Percentiles rank a stretch among this genome's conserved stretches.
Conservation (phyloP, 345 rosid species). For the Viola odorata region DNA sequence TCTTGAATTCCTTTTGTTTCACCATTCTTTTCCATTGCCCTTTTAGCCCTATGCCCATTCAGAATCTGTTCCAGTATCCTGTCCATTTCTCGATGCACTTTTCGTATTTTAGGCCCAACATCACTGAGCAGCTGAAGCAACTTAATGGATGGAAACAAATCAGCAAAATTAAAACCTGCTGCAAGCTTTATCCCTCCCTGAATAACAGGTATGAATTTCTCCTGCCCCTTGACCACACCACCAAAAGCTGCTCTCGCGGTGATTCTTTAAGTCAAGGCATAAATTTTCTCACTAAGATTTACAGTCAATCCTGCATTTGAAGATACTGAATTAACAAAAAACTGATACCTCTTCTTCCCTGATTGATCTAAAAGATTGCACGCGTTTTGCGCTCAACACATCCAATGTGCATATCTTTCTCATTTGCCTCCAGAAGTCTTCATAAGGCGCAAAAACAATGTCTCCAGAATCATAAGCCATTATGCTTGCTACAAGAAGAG, state of each 20-base stretch:
- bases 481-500: slow-evolving; percentile 4
- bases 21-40: not conserved
- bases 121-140: not conserved
- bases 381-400: not conserved
- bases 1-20: not conserved
- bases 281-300: not conserved
- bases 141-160: slow-evolving; percentile 11
- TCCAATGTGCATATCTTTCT: not conserved
- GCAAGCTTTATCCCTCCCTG: not conserved
- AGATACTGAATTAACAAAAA: not conserved
- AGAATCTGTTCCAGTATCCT: not conserved
- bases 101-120: not conserved
- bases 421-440: slow-evolving; percentile 9
- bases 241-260: slow-evolving; percentile 6
- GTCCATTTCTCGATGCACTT: not conserved
- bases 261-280: not conserved
- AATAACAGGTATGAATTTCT: not conserved
- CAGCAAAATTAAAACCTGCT: not conserved
- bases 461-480: not conserved
- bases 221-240: not conserved
- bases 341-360: slow-evolving; percentile 10
- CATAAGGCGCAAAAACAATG: not conserved
- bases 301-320: not conserved
- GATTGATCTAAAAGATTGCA: not conserved
- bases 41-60: slow-evolving; percentile 4